These are phyloP conservation scores for Solanum bulbocastanum DNA, from an alignment of 257 asterid species.

Conservation along the genomic window DNA sequence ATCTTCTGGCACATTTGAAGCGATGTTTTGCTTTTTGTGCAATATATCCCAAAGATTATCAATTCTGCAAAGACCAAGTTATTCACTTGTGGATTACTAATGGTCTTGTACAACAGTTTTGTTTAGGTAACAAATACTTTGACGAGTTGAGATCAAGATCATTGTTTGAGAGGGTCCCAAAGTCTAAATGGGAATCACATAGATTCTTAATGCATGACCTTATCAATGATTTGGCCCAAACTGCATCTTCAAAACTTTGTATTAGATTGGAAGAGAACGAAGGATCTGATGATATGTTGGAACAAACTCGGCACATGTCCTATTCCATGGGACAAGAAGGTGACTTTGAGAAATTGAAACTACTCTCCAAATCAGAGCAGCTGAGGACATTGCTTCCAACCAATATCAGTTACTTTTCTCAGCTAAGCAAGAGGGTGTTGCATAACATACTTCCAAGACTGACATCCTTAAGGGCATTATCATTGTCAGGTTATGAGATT, in stretches of 20 bases:
- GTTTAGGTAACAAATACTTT: background rate
- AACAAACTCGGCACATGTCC: background rate
- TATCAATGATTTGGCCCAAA: constrained; percentile 1
- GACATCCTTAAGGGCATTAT: background rate
- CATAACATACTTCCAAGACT: background rate
- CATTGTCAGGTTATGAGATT: background rate
- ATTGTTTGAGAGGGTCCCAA: background rate
- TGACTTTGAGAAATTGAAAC: background rate
- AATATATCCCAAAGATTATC: constrained; percentile 2
- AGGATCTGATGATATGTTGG: too few species aligned
- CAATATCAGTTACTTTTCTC: too few species aligned
- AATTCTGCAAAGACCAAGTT: background rate
- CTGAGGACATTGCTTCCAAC: background rate
- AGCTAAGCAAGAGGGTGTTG: background rate
- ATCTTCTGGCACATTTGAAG: background rate
- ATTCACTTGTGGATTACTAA: constrained; percentile 2
- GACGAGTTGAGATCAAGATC: background rate
- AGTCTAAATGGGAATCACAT: rapidly evolving
- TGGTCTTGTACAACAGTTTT: background rate
- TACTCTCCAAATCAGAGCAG: background rate
- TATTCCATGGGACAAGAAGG: background rate
- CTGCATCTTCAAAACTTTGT: background rate
- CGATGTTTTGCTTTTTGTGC: background rate
- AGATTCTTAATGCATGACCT: constrained; percentile 1
- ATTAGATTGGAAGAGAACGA: background rate